Conservation (phyloP, 257 asterid genomes). For the Verbascum thapsus region DNA sequence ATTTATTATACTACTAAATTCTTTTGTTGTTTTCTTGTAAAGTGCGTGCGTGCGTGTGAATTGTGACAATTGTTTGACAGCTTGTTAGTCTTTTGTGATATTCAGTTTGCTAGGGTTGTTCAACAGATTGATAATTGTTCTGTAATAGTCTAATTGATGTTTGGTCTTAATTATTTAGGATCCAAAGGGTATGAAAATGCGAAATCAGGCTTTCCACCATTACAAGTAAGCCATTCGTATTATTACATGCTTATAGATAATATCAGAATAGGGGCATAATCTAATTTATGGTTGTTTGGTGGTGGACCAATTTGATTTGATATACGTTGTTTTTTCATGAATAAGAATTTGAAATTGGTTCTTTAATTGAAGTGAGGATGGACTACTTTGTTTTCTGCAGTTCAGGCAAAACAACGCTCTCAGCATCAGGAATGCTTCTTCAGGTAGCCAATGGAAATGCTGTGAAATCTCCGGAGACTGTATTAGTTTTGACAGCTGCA, state of each 20-base stretch:
- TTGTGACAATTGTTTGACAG: too few species aligned
- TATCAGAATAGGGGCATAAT: not conserved
- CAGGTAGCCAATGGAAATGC: too few species aligned
- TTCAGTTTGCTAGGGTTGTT: not conserved
- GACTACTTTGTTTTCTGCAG: constrained; percentile 38
- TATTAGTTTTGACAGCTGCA: constrained; percentile 77
- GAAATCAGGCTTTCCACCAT: constrained; percentile 92
- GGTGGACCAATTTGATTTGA: not conserved
- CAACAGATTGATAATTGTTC: constrained; percentile 3
- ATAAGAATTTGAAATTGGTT: not conserved
- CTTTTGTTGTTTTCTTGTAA: not conserved
- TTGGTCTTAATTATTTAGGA: constrained; percentile 53
- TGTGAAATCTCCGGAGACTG: too few species aligned
- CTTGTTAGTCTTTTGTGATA: not conserved
- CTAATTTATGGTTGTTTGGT: constrained; percentile 12
- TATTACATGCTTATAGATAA: too few species aligned
- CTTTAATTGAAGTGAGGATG: constrained; percentile 3
- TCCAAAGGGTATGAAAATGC: constrained; percentile 93
- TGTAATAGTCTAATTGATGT: not conserved
- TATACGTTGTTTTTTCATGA: not conserved
- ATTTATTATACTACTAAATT: not conserved
- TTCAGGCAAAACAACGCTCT: constrained; percentile 89
- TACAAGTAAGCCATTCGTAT: constrained; percentile 38
- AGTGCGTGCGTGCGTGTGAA: too few species aligned
- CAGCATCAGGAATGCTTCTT: too few species aligned